Percentiles rank a stretch among this genome's conserved stretches.
Evolutionary conservation across 805 yeast species (phyloP).

Genomic region (Starmerella potacharoeniae): DNA sequence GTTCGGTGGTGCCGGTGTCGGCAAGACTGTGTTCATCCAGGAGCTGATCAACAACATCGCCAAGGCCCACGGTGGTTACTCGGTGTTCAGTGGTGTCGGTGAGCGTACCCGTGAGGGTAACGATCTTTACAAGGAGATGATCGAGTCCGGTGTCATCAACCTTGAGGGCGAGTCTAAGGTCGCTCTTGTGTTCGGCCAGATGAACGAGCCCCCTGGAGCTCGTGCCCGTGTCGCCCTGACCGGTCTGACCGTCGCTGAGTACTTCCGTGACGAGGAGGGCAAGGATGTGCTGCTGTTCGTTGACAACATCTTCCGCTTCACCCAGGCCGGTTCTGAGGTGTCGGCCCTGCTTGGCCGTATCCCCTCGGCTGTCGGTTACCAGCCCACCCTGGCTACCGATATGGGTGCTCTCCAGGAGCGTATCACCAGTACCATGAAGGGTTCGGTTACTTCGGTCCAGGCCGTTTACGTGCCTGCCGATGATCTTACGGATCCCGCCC

Average conservation of each 20-base stretch:
- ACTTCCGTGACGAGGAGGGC: conserved; percentile 99
- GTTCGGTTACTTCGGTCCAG: conserved; percentile 99
- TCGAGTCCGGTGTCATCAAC: conserved; percentile 99
- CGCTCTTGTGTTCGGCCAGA: conserved; percentile 98
- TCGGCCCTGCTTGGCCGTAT: conserved; percentile 99
- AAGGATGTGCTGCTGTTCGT: conserved; percentile 99
- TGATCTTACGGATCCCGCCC: conserved; percentile 99
- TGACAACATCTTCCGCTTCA: conserved; percentile 99
- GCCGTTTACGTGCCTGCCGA: conserved; percentile 99
- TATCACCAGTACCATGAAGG: conserved; percentile 98
- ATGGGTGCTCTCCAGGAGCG: conserved; percentile 99
- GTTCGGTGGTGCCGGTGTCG: conserved; percentile 99
- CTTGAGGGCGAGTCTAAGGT: conserved; percentile 99
- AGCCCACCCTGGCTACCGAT: conserved; percentile 99
- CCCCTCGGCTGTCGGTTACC: conserved; percentile 99
- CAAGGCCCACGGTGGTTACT: conserved; percentile 99
- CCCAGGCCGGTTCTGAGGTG: conserved; percentile 99
- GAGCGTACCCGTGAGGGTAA: conserved; percentile 99
- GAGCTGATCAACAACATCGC: conserved; percentile 99
- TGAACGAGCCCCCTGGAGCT: conserved; percentile 99
- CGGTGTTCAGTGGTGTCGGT: conserved; percentile 99
- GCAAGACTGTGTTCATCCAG: conserved; percentile 99
- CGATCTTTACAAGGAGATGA: conserved; percentile 99
- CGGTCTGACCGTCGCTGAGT: conserved; percentile 99
- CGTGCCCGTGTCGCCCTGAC: conserved; percentile 99